Conservation (phyloP, 2,329 filamentous ascomycete genomes). For the Clonostachys byssicola region DNA sequence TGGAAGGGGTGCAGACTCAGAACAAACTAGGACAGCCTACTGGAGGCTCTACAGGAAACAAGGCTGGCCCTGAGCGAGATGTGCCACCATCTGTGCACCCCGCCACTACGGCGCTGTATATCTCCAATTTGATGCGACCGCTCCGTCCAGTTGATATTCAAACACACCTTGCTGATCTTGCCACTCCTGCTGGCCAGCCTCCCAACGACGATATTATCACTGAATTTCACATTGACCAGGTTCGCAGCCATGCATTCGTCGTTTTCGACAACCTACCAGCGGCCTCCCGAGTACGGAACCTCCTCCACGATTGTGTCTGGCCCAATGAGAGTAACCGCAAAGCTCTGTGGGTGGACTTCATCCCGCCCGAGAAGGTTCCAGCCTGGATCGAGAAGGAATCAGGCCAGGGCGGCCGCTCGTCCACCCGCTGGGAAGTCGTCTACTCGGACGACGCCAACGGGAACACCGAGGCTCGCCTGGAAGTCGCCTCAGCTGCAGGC, state of each 20-base stretch:
- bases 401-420: conserved; percentile 33
- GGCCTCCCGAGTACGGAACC: conserved; percentile 71
- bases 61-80: background rate
- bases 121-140: conserved; percentile 86
- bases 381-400: conserved; percentile 74
- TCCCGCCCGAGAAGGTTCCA: conserved; percentile 69
- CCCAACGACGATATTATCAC: conserved; percentile 51
- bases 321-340: conserved; percentile 83
- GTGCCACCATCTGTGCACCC: conserved; percentile 58
- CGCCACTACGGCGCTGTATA: conserved; percentile 77
- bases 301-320: conserved; percentile 77
- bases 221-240: conserved; percentile 75
- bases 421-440: conserved; percentile 64
- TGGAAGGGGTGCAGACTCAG: conserved; percentile 1
- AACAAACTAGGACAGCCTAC: background rate
- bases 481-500: conserved; percentile 5
- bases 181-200: conserved; percentile 49
- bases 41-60: no score
- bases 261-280: conserved; percentile 64
- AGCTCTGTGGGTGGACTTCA: conserved; percentile 82
- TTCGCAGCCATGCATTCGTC: conserved; percentile 85
- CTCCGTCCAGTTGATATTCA: conserved; percentile 65
- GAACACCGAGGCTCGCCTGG: conserved; percentile 49
- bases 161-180: conserved; percentile 65
- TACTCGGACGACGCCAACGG: conserved; percentile 59